Percentiles rank a stretch among this genome's conserved stretches.
Evolutionary conservation across 805 yeast species (phyloP).

Genomic region (Trichomonascus vanleenenianus): DNA sequence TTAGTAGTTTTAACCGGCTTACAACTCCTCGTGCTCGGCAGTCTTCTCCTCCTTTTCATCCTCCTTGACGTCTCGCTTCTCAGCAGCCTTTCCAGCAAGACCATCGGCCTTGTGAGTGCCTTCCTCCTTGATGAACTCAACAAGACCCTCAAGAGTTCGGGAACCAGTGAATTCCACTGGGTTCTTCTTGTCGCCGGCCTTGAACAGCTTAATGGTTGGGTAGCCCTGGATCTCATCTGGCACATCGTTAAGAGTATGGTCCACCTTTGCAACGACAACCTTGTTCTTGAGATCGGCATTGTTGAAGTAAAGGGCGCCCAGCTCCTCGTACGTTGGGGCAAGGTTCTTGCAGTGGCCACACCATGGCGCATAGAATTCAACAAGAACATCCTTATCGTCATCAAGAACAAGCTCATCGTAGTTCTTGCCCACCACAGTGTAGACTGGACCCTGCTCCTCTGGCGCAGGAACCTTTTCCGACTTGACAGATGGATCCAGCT

Average conservation of each 20-base stretch:
- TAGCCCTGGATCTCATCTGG: slow-evolving; percentile 76
- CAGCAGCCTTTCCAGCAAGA: slow-evolving; percentile 24
- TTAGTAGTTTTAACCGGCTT: not conserved
- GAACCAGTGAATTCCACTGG: slow-evolving; percentile 61
- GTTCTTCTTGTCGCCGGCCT: slow-evolving; percentile 67
- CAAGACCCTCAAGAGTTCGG: slow-evolving; percentile 66
- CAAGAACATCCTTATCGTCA: slow-evolving; percentile 63
- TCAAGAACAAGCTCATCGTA: slow-evolving; percentile 61
- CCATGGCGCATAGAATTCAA: slow-evolving; percentile 96
- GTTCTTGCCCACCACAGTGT: slow-evolving; percentile 74
- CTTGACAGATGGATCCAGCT: slow-evolving; percentile 65
- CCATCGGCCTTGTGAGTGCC: slow-evolving; percentile 62
- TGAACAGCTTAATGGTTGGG: slow-evolving; percentile 88
- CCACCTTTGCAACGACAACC: slow-evolving; percentile 76
- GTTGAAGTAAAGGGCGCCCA: slow-evolving; percentile 58
- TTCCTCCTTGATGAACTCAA: slow-evolving; percentile 60
- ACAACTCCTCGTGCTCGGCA: slow-evolving; percentile 18
- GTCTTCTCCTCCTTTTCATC: slow-evolving; percentile 17
- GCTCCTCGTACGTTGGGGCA: slow-evolving; percentile 81
- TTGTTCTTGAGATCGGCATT: slow-evolving; percentile 42
- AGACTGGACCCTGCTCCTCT: slow-evolving; percentile 64
- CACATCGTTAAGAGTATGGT: slow-evolving; percentile 86
- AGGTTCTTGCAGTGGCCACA: slow-evolving; percentile 92
- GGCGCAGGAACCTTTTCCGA: slow-evolving; percentile 68
- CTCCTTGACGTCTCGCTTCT: slow-evolving; percentile 22